These are phyloP conservation scores for Zymoseptoria crescenta DNA, from an alignment of 2,329 filamentous ascomycete species.

Conservation along the genomic window DNA sequence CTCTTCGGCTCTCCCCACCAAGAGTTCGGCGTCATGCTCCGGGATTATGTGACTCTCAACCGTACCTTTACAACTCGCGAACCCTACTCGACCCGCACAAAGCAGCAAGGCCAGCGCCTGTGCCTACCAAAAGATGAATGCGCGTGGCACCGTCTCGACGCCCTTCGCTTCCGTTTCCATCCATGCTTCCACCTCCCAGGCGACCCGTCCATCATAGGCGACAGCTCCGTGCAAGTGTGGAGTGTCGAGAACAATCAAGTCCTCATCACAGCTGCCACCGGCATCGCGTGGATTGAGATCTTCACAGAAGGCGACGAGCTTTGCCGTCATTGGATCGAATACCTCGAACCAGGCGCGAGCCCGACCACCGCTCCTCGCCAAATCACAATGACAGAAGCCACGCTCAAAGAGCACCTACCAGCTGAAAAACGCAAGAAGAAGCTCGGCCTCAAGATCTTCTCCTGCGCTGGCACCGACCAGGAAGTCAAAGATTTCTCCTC, in stretches of 20 bases:
- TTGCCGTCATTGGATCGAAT: conserved; percentile 77
- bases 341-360: conserved; percentile 52
- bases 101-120: conserved; percentile 66
- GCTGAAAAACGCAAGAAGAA: conserved; percentile 63
- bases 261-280: conserved; percentile 69
- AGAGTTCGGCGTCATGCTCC: conserved; percentile 83
- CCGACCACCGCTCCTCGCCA: conserved; percentile 59
- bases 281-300: conserved; percentile 79
- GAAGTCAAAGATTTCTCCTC: conserved; percentile 69
- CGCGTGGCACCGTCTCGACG: conserved; percentile 82
- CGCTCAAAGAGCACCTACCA: conserved; percentile 63
- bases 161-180: conserved; percentile 80
- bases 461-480: conserved; percentile 63
- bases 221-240: conserved; percentile 79
- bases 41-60: conserved; percentile 79
- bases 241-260: conserved; percentile 70
- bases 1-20: conserved; percentile 85
- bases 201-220: conserved; percentile 56
- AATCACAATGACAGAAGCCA: conserved; percentile 64
- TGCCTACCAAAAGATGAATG: conserved; percentile 76
- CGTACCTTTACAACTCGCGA: conserved; percentile 75
- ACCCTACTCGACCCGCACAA: conserved; percentile 79
- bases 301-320: conserved; percentile 71
- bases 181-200: conserved; percentile 80
- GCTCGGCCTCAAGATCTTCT: conserved; percentile 66